Percentiles rank a stretch among this genome's conserved stretches.
Conservation (phyloP, 805 yeast genomes). For the Yarrowia sp. region DNA sequence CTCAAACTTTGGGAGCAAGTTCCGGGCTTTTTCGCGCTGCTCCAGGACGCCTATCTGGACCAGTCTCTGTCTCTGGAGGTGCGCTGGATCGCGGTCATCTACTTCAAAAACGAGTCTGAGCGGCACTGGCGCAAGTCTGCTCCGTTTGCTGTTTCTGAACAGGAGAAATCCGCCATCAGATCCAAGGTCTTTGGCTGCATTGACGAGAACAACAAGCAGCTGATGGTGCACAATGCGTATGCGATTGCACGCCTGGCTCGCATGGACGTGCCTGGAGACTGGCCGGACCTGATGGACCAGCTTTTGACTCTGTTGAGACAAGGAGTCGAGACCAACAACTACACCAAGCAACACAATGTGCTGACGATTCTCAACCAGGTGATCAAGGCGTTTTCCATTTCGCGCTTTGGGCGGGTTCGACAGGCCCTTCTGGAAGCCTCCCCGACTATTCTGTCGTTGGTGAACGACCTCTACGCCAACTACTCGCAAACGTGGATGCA, state of each 20-base stretch:
- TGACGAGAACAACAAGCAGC: conserved; percentile 68
- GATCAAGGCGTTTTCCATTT: conserved; percentile 68
- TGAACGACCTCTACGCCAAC: conserved; percentile 57
- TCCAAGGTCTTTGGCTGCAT: conserved; percentile 56
- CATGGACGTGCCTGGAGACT: conserved; percentile 79
- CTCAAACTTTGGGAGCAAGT: conserved; percentile 65
- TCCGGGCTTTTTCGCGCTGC: conserved; percentile 55
- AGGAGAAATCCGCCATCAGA: conserved; percentile 68
- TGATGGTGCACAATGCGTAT: conserved; percentile 80
- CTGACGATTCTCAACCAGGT: conserved; percentile 72
- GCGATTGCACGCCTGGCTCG: conserved; percentile 76
- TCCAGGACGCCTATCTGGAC: conserved; percentile 64
- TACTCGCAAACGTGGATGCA: conserved; percentile 61
- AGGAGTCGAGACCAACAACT: conserved; percentile 47
- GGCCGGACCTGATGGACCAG: conserved; percentile 80
- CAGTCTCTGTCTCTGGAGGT: conserved; percentile 57
- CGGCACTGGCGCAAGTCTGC: conserved; percentile 78
- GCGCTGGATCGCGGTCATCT: conserved; percentile 85
- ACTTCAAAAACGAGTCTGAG: conserved; percentile 84
- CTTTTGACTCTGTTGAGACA: conserved; percentile 36
- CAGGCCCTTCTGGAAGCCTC: conserved; percentile 73
- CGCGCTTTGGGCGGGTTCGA: conserved; percentile 79
- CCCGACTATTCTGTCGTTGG: conserved; percentile 57
- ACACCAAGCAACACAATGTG: conserved; percentile 53
- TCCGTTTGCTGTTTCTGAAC: conserved; percentile 51